Evolutionary conservation across 2,329 filamentous ascomycete species (phyloP).

Genomic region (Aspergillus japonicus): DNA sequence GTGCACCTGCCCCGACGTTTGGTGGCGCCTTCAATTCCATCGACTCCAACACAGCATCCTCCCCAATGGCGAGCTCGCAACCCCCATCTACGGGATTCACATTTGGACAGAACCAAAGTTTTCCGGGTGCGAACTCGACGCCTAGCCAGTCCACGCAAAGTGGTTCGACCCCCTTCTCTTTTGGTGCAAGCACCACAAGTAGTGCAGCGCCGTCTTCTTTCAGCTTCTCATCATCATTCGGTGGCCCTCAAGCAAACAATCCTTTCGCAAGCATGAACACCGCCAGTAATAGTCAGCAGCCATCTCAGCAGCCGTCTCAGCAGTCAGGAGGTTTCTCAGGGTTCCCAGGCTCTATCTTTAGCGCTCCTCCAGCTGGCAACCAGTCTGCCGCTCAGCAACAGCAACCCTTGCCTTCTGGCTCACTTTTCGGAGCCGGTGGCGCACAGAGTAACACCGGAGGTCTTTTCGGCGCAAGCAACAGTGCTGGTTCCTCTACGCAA

Average conservation of each 20-base stretch:
- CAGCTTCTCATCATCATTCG: constrained; percentile 31
- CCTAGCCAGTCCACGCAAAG: constrained; percentile 25
- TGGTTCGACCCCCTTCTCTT: constrained; percentile 29
- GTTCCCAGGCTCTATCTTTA: constrained; percentile 37
- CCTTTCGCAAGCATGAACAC: constrained; percentile 36
- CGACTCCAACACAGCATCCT: constrained; percentile 30
- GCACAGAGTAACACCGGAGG: constrained; percentile 17
- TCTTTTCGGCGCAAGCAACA: constrained; percentile 19
- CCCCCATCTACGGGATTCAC: constrained; percentile 31
- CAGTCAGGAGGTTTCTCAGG: constrained; percentile 26
- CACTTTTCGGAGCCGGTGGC: constrained; percentile 21
- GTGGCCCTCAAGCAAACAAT: constrained; percentile 28
- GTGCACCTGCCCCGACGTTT: constrained; percentile 21
- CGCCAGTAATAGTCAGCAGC: constrained; percentile 16
- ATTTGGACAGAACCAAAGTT: constrained; percentile 40
- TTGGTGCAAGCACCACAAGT: constrained; percentile 28
- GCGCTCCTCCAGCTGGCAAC: constrained; percentile 22
- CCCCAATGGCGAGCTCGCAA: constrained; percentile 19
- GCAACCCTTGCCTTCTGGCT: constrained; percentile 22
- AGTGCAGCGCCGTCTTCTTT: constrained; percentile 29
- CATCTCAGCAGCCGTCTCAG: neutral
- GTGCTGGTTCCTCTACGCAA: constrained; percentile 12
- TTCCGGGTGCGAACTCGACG: constrained; percentile 28
- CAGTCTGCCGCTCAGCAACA: constrained; percentile 24
- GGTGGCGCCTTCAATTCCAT: constrained; percentile 31